Base-by-base conservation (phyloP, 352 stramenopile genomes). In the Pythium periplocum region DNA sequence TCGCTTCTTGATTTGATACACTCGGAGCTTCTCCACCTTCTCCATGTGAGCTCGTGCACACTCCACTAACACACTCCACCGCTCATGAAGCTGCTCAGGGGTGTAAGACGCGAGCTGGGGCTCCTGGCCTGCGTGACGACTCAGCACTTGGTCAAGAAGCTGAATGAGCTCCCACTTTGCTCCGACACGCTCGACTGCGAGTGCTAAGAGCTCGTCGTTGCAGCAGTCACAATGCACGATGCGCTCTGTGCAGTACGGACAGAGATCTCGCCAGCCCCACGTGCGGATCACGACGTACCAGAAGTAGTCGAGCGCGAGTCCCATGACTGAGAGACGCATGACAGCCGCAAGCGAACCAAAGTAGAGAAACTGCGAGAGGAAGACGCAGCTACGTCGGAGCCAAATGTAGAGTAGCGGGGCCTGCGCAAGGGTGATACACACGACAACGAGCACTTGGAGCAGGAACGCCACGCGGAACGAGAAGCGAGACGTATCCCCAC, bases 331-430 rank as follows among this genome's bases (percentile, higher is more conserved):
- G 47, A 86, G 75, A 8, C 77, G 74, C 61, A 71, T 78, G 38
- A 87, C 26, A 1, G 77, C 74, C 12, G 77, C 72, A 3, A 87
- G 53, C 7, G 80, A 17, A 0, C 69, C 77, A 65, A 84, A 87
- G 62, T 77, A 87, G 63, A 87, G 73, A 46, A 87, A 87, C 48
- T 84, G 68, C 41, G 68, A 67, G 11, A 87, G 52, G 42, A 87
- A 87, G n/a, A 66, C 50, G 45, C 77, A 87, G 49, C 72, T 84
- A 1, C 77, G 72, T 40, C 66, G 72, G 4, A 74, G 51, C 77
- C 77, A 87, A 43, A 87, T 84, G 72, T 87, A 87, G 40, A 83
- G 66, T 51, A 87, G 75, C 2, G 77, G 77, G 0, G 55, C 54
- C 42, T 87, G 77, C 1, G 69, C 72, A 35, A 83, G 37, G 11